These are phyloP conservation scores for Eutrema japonicum DNA, from an alignment of 345 rosid species.

Conservation along the genomic window DNA sequence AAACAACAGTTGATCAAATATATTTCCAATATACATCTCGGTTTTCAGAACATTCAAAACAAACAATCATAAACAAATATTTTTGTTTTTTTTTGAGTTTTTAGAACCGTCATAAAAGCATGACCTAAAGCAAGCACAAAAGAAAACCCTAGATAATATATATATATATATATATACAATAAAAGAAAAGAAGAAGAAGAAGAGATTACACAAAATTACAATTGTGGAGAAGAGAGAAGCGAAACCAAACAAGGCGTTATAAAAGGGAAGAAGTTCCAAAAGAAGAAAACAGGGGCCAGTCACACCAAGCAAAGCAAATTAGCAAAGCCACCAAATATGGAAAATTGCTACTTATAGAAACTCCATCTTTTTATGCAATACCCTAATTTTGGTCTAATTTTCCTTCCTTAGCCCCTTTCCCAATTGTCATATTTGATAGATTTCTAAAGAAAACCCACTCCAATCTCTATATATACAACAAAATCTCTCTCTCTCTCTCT, in stretches of 20 bases:
- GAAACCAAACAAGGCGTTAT: constrained; percentile 32
- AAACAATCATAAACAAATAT: too few relatives aligned
- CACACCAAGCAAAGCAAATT: constrained; percentile 38
- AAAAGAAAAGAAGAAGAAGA: background rate
- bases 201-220: too few relatives aligned
- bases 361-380: constrained; percentile 32
- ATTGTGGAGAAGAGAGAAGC: constrained; percentile 5
- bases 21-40: background rate
- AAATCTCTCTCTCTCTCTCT: too few relatives aligned
- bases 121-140: background rate
- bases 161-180: background rate
- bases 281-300: constrained; percentile 39
- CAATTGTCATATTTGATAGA: constrained; percentile 18
- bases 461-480: constrained; percentile 14
- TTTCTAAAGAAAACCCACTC: constrained; percentile 23
- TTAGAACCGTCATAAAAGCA: constrained; percentile 31
- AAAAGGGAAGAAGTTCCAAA: constrained; percentile 38
- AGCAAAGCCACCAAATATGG: constrained; percentile 45
- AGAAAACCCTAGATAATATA: constrained; percentile 22
- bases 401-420: constrained; percentile 41
- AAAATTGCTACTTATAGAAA: constrained; percentile 48
- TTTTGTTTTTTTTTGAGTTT: too few relatives aligned
- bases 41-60: too few relatives aligned
- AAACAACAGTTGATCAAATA: constrained; percentile 19
- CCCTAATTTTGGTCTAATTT: constrained; percentile 44